A percentile compares a stretch with the other conserved stretches of the same genome.
Evolutionary conservation across 2,329 filamentous ascomycete species (phyloP).

Genomic region (Neurospora sp.): DNA sequence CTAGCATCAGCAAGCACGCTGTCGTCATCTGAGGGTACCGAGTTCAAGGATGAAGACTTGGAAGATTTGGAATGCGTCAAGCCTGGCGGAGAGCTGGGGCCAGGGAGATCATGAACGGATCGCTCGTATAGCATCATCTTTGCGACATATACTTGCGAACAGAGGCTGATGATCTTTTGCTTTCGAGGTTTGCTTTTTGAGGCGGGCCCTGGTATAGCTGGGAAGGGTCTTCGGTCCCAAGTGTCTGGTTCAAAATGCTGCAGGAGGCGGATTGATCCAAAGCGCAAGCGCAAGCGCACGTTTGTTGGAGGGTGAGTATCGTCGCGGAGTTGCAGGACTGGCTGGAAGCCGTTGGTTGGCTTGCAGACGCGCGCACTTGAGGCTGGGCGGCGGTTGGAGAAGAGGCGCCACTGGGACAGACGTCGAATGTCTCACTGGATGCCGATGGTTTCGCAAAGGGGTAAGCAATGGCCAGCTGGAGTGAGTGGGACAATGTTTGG

Average conservation of each 20-base stretch:
- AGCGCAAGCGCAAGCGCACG: neutral
- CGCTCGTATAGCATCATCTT: slow-evolving; percentile 33
- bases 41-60: slow-evolving; percentile 82
- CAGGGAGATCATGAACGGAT: slow-evolving; percentile 28
- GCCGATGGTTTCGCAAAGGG: neutral
- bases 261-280: neutral
- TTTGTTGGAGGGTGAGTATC: neutral
- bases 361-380: neutral
- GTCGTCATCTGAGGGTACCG: slow-evolving; percentile 66
- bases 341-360: neutral
- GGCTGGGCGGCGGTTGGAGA: neutral
- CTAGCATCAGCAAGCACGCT: slow-evolving; percentile 61
- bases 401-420: neutral
- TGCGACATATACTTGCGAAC: slow-evolving; percentile 9
- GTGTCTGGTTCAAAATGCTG: neutral
- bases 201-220: neutral
- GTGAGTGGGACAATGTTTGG: neutral
- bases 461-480: neutral
- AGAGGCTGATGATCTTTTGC: neutral
- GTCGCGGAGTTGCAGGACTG: neutral
- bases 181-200: slow-evolving; percentile 1
- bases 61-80: slow-evolving; percentile 79
- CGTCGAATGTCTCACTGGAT: neutral
- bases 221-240: neutral
- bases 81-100: slow-evolving; percentile 63